Base-by-base conservation (phyloP, 306 rosid species). In the Inga oerstediana region DNA sequence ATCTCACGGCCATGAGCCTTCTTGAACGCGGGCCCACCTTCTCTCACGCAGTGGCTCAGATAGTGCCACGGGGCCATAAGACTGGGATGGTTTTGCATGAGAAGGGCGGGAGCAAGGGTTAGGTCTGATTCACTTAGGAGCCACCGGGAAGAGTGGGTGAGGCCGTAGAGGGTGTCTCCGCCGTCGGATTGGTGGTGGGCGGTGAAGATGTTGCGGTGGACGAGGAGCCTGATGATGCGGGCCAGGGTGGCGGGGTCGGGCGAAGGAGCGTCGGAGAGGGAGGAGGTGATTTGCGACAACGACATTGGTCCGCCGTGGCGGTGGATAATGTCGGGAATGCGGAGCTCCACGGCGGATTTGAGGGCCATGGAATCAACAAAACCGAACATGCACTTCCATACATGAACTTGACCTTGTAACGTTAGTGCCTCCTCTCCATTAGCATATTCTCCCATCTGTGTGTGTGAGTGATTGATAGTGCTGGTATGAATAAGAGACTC, bases 121-220 rank as follows among this genome's bases (percentile, higher is more conserved):
- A 49, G 13, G 30, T 32, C 64, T 6, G 30, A 65, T n/a, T n/a
- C 76, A 66, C 35, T 3, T 0, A 79, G 4, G 39, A 79, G 75
- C 75, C 82, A 79, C 15, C 82, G 15, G 1, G 82, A 79, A 13
- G 75, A 44, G 75, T 37, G 51, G 20, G 76, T 79, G 52, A 79
- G 48, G 22, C 67, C 76, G 22, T 67, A 68, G 10, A 67, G 66
- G 16, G 82, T 66, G 30, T 49, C 76, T 15, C 82, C 76, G 10
- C 68, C 5, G 30, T 48, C 51, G 20, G 82, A 79, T 6, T 68
- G 35, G 49, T 67, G 75, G 22, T 67, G 51, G 22, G 75, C 48
- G 27, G 67, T 5, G 76, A 79, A 79, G 67, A 79, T 79, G 30
- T 35, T 69, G 20, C 61, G 43, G 39, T 24, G 82, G 27, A 68